These are phyloP conservation scores for Camelina laxa DNA, from an alignment of 345 rosid species.

Conservation along the genomic window DNA sequence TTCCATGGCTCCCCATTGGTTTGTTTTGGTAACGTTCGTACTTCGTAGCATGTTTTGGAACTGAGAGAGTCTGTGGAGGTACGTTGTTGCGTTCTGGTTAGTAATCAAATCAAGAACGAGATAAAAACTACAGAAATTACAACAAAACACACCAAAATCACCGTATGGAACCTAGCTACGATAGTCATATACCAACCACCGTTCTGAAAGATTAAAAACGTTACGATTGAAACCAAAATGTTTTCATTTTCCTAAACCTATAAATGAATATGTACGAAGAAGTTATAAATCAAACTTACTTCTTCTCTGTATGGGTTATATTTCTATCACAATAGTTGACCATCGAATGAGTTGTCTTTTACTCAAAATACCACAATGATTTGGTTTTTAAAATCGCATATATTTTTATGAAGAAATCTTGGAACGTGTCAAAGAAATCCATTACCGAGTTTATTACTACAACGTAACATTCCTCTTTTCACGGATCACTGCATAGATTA, in stretches of 20 bases:
- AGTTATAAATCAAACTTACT: too few relatives aligned
- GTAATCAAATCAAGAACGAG: background rate
- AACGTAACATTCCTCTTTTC: slow-evolving; percentile 33
- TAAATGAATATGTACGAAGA: too few relatives aligned
- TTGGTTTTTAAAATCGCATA: background rate
- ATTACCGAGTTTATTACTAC: slow-evolving; percentile 19
- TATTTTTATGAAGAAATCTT: slow-evolving; percentile 19
- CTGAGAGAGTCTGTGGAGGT: background rate
- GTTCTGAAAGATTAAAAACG: too few relatives aligned
- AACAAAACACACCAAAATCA: too few relatives aligned
- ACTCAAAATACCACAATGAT: background rate
- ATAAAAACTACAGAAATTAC: background rate
- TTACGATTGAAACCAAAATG: too few relatives aligned
- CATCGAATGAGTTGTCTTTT: background rate
- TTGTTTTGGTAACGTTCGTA: slow-evolving; percentile 3
- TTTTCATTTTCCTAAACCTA: too few relatives aligned
- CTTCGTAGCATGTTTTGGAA: background rate
- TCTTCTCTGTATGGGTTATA: too few relatives aligned
- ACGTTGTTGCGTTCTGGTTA: background rate
- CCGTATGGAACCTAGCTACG: too few relatives aligned
- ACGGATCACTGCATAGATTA: slow-evolving; percentile 15
- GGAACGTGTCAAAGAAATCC: slow-evolving; percentile 32
- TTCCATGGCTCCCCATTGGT: background rate
- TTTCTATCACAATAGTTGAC: slow-evolving; percentile 24
- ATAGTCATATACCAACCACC: too few relatives aligned